A percentile compares a stretch with the other conserved stretches of the same genome.
Conservation (phyloP, 768 basidiomycete genomes). For the Amanita muscaria region DNA sequence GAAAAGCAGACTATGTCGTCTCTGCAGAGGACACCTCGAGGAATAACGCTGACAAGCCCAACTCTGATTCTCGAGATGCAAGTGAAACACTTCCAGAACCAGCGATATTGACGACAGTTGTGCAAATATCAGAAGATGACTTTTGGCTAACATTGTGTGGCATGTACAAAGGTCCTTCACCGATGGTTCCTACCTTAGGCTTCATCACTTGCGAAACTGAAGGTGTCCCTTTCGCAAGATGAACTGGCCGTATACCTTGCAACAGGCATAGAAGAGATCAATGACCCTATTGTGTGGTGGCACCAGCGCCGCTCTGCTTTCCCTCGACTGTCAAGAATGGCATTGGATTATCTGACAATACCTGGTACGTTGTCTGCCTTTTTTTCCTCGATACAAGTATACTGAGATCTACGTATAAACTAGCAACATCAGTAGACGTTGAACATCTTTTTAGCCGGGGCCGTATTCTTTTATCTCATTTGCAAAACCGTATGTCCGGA, state of each 20-base stretch:
- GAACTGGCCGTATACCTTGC: background rate
- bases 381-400: background rate
- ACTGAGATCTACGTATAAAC: background rate
- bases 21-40: too few relatives aligned
- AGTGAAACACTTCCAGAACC: too few relatives aligned
- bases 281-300: background rate
- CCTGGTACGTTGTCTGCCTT: too few relatives aligned
- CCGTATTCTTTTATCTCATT: too few relatives aligned
- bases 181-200: too few relatives aligned
- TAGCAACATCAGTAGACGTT: constrained; percentile 11
- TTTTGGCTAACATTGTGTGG: too few relatives aligned
- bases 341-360: background rate
- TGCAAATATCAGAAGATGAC: too few relatives aligned
- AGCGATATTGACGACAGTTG: too few relatives aligned
- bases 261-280: background rate
- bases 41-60: too few relatives aligned
- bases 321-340: background rate
- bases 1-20: too few relatives aligned
- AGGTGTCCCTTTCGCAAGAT: background rate
- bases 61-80: too few relatives aligned
- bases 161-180: too few relatives aligned
- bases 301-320: background rate
- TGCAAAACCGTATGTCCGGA: constrained; percentile 16
- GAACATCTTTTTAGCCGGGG: constrained; percentile 18
- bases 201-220: background rate